Base-by-base conservation (phyloP, 805 yeast genomes). In the Alloascoidea hylecoeti region DNA sequence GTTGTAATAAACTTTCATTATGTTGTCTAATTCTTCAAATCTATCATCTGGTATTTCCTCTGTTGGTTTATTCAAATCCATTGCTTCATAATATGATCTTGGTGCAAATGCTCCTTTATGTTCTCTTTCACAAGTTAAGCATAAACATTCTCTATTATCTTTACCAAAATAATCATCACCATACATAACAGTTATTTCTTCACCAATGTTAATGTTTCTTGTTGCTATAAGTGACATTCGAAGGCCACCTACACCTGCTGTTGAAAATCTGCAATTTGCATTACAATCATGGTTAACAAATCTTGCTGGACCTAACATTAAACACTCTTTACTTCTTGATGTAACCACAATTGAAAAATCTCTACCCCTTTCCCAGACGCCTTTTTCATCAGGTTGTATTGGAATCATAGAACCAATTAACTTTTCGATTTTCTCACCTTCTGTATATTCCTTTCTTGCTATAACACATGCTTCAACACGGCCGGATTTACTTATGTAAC, bases 251-350 rank as follows among this genome's bases (percentile, higher is more conserved):
- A n/a, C 30, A 23, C 9, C n/a, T 9, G n/a, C 40, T 2, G 61
- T 47, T 3, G 49, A 42, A 42, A 66, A 64, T 32, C 48, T 50
- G 2, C 64, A 55, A 44, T 66, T 67, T 3, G 68, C 58, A n/a
- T 54, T 43, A 45, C 72, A 67, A 45, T 66, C 65, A 44, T 67
- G 72, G 44, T 67, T 67, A 4, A 67, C 61, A 44, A 67, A 67
- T 30, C 72, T 49, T 12, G 64, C 58, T 0, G 72, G 72, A 0
- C 72, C 72, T 32, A 67, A 51, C 69, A 67, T 61, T 17, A 66
- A 47, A 39, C 66, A 59, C 15, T 58, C 50, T 2, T 44, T 48
- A 6, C 51, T 51, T 5, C 66, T 47, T 15, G 57, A 49, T 3
- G 66, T 52, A 38, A 60, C 52, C 33, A 66, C 57, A 18, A 66